These are phyloP conservation scores for Malassezia sp. DNA, from an alignment of 1,284 basidiomycete genomes.

Conservation along the genomic window DNA sequence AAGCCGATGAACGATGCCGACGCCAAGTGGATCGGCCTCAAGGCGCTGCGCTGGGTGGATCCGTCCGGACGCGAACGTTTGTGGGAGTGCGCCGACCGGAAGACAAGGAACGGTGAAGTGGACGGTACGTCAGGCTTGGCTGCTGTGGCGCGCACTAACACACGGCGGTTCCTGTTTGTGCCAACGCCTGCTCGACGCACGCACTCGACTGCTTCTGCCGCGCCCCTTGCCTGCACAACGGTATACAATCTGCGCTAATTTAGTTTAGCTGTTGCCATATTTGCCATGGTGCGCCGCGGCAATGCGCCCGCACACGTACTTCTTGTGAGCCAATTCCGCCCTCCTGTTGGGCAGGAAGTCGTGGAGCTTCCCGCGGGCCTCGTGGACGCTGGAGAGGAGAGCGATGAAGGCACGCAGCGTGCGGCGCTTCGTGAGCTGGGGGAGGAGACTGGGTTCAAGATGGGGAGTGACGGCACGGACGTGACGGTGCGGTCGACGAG, in stretches of 20 bases:
- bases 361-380: slow-evolving; percentile 46
- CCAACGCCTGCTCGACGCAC: neutral
- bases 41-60: slow-evolving; percentile 41
- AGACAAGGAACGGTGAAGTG: slow-evolving; percentile 38
- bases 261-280: slow-evolving; percentile 31
- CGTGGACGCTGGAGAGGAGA: slow-evolving; percentile 39
- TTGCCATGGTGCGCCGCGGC: slow-evolving; percentile 36
- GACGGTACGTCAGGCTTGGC: slow-evolving; percentile 31
- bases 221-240: neutral
- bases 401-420: slow-evolving; percentile 29
- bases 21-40: slow-evolving; percentile 42
- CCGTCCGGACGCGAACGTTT: slow-evolving; percentile 34
- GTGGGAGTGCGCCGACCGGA: slow-evolving; percentile 43
- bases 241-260: neutral
- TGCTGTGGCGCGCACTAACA: too few relatives aligned
- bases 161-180: too few relatives aligned
- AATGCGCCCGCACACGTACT: slow-evolving; percentile 28
- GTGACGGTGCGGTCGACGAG: slow-evolving; percentile 28
- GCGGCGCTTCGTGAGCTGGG: slow-evolving; percentile 37
- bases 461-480: slow-evolving; percentile 22
- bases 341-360: slow-evolving; percentile 29
- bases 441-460: slow-evolving; percentile 45
- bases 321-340: slow-evolving; percentile 37
- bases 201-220: neutral
- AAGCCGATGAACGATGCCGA: slow-evolving; percentile 25